Base-by-base conservation (phyloP, 2,329 filamentous ascomycete genomes). In the Dryadomyces sulphureus region DNA sequence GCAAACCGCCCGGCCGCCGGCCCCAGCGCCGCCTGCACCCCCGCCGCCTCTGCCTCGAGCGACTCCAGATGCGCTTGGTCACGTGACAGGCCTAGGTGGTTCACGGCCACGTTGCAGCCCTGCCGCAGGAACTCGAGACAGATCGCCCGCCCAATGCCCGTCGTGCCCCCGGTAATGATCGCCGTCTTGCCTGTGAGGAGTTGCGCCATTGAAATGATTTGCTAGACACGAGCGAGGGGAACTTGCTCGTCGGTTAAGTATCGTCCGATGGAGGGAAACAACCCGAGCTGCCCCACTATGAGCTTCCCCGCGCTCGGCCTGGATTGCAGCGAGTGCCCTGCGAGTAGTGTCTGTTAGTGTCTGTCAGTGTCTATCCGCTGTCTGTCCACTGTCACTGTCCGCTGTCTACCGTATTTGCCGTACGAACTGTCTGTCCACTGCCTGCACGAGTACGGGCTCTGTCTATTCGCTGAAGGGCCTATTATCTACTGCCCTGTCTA, bases 81-180 rank as follows among this genome's bases (percentile, higher is more conserved):
- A 40, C 62, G 62, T 4, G 63, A 59, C 7, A 77, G 68, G 47
- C 75, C 82, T 2, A 89, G 73, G 59, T 92, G 84, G 66, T 92
- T 94, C 50, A 93, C 76, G 24, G 83, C 78, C 27, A 93, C 84
- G 59, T 75, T 73, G 54, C 82, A 84, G 53, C 87, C 87, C 55
- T 93, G 84, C 5, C 72, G 69, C 45, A 90, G 67, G 60, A 85
- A 93, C 55, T 80, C 81, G 43, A 94, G 72, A 38, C 82, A 79
- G 52, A 94, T 93, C 54, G 87, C 88, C 53, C 84, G 76, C 45
- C 88, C 88, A 55, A 94, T 94, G 46, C 87, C 87, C 1, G 86
- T 93, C 4, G 82, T 81, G 48, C 84, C 87, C 52, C 88, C 87
- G 0, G 87, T 94, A 56, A 94, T 87, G 59, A 87, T 83, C 62